phyloP scores from a whole-genome alignment of 1,284 basidiomycete genomes.

The Cryptococcus jaspeensis region DNA sequence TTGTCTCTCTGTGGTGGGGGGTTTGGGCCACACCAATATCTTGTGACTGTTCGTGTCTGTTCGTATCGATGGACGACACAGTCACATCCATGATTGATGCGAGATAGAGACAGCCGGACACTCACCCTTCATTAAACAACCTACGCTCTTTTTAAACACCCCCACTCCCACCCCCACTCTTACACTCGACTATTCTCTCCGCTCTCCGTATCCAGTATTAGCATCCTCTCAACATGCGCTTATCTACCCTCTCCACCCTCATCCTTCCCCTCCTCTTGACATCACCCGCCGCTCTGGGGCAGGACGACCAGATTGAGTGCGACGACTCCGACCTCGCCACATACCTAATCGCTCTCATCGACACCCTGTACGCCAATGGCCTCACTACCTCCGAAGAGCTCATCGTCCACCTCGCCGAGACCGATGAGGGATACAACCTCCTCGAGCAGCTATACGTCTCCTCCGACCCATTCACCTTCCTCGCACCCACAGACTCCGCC shows the following conservation, averaged over 20 bases:
- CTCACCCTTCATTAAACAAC: not conserved
- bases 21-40: too few relatives aligned
- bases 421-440: constrained; percentile 36
- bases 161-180: not conserved
- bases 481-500: constrained; percentile 40
- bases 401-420: constrained; percentile 32
- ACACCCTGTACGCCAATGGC: constrained; percentile 36
- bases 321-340: constrained; percentile 22
- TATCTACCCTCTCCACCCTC: not conserved
- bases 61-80: too few relatives aligned
- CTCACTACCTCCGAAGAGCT: constrained; percentile 40
- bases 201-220: not conserved
- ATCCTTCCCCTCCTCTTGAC: not conserved
- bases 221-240: not conserved
- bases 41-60: too few relatives aligned
- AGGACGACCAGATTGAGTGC: constrained; percentile 25
- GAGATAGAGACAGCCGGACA: too few relatives aligned
- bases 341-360: constrained; percentile 41
- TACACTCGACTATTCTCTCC: not conserved
- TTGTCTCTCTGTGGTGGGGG: too few relatives aligned
- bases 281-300: not conserved
- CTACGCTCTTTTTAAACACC: not conserved
- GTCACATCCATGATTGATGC: too few relatives aligned
- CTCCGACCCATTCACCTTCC: constrained; percentile 22
- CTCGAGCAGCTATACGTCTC: constrained; percentile 21